Conservation (phyloP, 345 rosid genomes). For the Populus alba region DNA sequence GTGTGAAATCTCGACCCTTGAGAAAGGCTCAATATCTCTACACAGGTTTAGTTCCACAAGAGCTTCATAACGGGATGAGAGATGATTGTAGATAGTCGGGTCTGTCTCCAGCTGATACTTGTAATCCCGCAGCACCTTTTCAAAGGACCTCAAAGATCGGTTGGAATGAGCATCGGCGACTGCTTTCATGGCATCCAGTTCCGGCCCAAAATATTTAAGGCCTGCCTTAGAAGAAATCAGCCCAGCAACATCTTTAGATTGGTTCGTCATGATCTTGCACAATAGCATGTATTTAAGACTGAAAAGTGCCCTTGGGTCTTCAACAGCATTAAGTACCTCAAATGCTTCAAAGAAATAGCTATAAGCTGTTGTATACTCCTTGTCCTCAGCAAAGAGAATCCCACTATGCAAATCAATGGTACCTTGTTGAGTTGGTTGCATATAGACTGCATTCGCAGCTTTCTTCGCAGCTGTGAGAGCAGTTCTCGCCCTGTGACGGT, state of each 20-base stretch:
- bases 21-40: constrained; percentile 90
- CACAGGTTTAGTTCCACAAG: constrained; percentile 86
- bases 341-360: constrained; percentile 95
- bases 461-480: constrained; percentile 95
- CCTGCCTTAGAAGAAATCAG: constrained; percentile 95
- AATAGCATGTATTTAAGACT: constrained; percentile 92
- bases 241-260: constrained; percentile 94
- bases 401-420: constrained; percentile 98
- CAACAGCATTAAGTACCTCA: constrained; percentile 88
- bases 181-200: constrained; percentile 94
- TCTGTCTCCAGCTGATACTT: constrained; percentile 90
- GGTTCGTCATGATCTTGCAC: constrained; percentile 96
- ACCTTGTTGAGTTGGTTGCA: constrained; percentile 93
- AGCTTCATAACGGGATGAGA: constrained; percentile 85
- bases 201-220: constrained; percentile 75
- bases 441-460: constrained; percentile 93
- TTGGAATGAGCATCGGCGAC: constrained; percentile 97
- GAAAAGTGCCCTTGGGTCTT: constrained; percentile 78
- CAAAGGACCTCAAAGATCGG: constrained; percentile 79
- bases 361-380: constrained; percentile 93
- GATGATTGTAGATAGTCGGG: constrained; percentile 91
- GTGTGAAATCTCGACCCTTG: constrained; percentile 81
- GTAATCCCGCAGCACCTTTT: constrained; percentile 72
- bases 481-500: constrained; percentile 93
- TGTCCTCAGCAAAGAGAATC: constrained; percentile 96